These are phyloP conservation scores for Nannizzia gypsea DNA, from an alignment of 2,329 filamentous ascomycete genomes.

Conservation along the genomic window DNA sequence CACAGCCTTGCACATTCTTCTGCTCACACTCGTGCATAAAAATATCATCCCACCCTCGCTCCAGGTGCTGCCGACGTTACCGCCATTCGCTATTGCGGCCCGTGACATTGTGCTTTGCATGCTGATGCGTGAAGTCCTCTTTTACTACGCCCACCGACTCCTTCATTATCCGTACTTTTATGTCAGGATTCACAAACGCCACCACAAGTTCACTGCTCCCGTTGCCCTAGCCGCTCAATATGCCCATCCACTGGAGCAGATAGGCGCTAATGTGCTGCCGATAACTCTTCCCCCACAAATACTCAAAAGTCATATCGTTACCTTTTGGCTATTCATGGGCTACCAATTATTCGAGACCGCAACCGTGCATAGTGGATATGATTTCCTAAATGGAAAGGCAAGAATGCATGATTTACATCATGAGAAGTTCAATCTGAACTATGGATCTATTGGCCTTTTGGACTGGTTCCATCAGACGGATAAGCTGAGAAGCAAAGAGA, in stretches of 20 bases:
- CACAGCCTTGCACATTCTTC: conserved; percentile 16
- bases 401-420: conserved; percentile 47
- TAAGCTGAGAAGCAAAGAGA: not conserved
- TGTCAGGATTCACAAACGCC: conserved; percentile 42
- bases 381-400: conserved; percentile 41
- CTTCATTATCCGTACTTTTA: conserved; percentile 42
- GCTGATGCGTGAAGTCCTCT: conserved; percentile 38
- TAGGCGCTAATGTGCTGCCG: conserved; percentile 44
- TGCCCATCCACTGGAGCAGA: conserved; percentile 46
- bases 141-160: conserved; percentile 46
- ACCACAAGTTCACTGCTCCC: conserved; percentile 46
- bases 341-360: conserved; percentile 42
- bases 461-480: conserved; percentile 46
- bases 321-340: conserved; percentile 41
- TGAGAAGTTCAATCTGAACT: conserved; percentile 45
- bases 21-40: conserved; percentile 15
- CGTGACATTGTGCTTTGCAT: conserved; percentile 34
- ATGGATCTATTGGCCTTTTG: conserved; percentile 41
- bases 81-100: conserved; percentile 26
- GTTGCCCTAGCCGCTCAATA: conserved; percentile 46
- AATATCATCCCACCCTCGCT: conserved; percentile 24
- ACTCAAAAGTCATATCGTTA: conserved; percentile 40
- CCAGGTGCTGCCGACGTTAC: conserved; percentile 30
- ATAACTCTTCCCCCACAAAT: conserved; percentile 40
- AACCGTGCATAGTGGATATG: conserved; percentile 47